phyloP scores from a whole-genome alignment of 148 eudicot species.

The Euryodendron excelsum region DNA sequence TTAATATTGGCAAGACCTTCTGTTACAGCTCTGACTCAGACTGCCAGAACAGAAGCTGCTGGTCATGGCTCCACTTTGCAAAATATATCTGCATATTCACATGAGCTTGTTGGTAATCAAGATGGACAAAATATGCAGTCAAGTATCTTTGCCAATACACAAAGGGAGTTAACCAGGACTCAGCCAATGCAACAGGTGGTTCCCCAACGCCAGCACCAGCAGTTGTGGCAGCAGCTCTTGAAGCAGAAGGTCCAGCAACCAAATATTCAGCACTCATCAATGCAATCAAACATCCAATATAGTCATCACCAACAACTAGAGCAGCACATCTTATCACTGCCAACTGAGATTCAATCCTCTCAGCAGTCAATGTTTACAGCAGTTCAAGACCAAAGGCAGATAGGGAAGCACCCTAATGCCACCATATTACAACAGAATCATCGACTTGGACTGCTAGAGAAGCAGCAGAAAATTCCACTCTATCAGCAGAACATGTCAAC shows the following conservation, averaged over 20 bases:
- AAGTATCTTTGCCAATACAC: background rate
- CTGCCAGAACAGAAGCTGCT: background rate
- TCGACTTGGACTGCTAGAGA: background rate
- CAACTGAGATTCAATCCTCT: background rate
- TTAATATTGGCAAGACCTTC: background rate
- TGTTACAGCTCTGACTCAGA: background rate
- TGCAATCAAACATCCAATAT: conserved; percentile 2
- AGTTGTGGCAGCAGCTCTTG: conserved; percentile 9
- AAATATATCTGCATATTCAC: background rate
- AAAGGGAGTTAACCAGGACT: background rate
- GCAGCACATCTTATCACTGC: background rate
- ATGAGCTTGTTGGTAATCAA: background rate
- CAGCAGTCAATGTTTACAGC: background rate
- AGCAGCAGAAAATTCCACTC: background rate
- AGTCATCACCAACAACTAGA: background rate
- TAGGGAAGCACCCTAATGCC: background rate
- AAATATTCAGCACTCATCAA: background rate
- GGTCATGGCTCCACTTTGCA: background rate
- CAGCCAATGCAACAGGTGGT: background rate
- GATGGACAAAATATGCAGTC: background rate
- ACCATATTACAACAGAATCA: background rate
- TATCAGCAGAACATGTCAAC: conserved; percentile 5
- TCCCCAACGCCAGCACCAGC: conserved; percentile 8
- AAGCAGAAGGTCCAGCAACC: conserved; percentile 1
- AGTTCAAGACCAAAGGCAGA: background rate